These are phyloP conservation scores for Exophiala aquamarina DNA, from an alignment of 2,329 filamentous ascomycete genomes.

Conservation along the genomic window DNA sequence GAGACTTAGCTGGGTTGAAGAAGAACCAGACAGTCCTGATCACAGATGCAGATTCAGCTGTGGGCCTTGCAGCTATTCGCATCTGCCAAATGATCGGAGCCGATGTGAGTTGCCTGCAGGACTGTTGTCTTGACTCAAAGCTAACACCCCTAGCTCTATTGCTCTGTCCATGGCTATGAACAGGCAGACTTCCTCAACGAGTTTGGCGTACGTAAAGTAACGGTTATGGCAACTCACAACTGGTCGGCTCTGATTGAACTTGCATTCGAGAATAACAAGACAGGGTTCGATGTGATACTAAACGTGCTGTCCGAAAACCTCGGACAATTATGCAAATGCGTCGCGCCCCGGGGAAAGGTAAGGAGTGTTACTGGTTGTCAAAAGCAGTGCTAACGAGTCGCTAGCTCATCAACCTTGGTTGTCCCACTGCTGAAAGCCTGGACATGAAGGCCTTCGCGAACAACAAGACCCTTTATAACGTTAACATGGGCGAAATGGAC, in stretches of 20 bases:
- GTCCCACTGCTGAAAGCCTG: not conserved
- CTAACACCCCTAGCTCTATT: not conserved
- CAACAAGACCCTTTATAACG: not conserved
- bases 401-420: not conserved
- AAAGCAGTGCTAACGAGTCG: not conserved
- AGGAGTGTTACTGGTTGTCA: too few species aligned
- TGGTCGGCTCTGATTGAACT: not conserved
- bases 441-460: not conserved
- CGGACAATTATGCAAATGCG: not conserved
- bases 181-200: not conserved
- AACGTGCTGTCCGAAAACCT: not conserved
- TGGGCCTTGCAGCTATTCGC: not conserved
- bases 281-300: not conserved
- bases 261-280: not conserved
- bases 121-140: too few species aligned
- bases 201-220: not conserved
- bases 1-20: not conserved
- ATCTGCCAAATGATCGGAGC: not conserved
- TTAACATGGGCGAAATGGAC: not conserved
- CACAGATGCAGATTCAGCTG: not conserved
- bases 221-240: not conserved
- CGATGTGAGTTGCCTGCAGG: too few species aligned
- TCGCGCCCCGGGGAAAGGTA: conserved; percentile 4
- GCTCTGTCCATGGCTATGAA: not conserved
- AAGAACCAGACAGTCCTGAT: not conserved